These are phyloP conservation scores for Neoboletus magnificus DNA, from an alignment of 768 basidiomycete genomes.

Conservation along the genomic window DNA sequence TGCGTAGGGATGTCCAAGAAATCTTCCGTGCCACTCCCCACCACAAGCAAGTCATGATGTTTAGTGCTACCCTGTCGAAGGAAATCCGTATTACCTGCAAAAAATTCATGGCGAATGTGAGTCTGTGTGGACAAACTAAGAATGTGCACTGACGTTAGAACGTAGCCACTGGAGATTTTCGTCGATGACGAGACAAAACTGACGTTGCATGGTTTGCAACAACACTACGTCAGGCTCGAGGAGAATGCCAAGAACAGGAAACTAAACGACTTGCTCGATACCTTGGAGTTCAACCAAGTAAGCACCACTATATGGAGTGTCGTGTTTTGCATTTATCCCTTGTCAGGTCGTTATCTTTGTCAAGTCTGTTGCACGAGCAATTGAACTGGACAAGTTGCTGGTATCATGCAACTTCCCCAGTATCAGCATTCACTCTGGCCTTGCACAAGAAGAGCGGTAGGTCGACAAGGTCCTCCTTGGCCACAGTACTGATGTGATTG, in stretches of 20 bases:
- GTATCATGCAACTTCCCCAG: conserved; percentile 98
- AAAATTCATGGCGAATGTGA: conserved; percentile 98
- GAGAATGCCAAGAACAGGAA: conserved; percentile 96
- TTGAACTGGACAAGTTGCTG: conserved; percentile 92
- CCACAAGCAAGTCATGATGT: conserved; percentile 99
- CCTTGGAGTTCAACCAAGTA: conserved; percentile 97
- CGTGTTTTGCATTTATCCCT: background rate
- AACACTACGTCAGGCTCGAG: conserved; percentile 97
- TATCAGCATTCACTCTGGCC: conserved; percentile 93
- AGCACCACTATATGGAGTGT: background rate
- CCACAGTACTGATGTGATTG: conserved; percentile 3
- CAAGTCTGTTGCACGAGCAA: conserved; percentile 95
- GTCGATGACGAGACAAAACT: conserved; percentile 99
- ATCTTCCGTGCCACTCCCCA: conserved; percentile 98
- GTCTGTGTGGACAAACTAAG: conserved; percentile 29
- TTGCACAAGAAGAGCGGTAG: conserved; percentile 94
- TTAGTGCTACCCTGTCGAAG: conserved; percentile 96
- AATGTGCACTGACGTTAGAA: background rate
- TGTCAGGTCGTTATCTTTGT: conserved; percentile 96
- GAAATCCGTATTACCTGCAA: conserved; percentile 98
- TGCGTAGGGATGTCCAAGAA: conserved; percentile 99
- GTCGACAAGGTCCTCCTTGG: conserved; percentile 25
- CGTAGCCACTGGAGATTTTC: conserved; percentile 96
- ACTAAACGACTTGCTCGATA: conserved; percentile 92
- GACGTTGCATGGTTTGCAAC: conserved; percentile 96